These are phyloP conservation scores for Venturia carpophila DNA, from an alignment of 2,329 filamentous ascomycete species.

Conservation along the genomic window DNA sequence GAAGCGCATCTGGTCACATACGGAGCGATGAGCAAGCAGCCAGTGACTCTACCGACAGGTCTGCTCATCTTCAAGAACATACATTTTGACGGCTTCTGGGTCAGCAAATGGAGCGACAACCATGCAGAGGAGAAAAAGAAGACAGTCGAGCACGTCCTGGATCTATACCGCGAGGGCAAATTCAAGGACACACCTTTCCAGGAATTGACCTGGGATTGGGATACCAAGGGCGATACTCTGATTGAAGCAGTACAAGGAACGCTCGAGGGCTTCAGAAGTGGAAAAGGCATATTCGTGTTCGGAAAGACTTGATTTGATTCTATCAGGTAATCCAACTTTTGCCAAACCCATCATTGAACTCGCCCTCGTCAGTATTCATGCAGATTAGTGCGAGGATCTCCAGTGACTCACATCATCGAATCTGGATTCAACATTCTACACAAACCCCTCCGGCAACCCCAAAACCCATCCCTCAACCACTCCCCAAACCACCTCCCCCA, in stretches of 20 bases:
- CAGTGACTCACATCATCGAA: too few species aligned
- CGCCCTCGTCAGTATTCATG: not conserved
- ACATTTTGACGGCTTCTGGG: conserved; percentile 87
- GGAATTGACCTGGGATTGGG: conserved; percentile 73
- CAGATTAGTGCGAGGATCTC: too few species aligned
- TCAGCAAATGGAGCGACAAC: conserved; percentile 76
- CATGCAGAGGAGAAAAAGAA: conserved; percentile 65
- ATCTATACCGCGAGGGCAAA: conserved; percentile 63
- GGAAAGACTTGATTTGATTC: conserved; percentile 38
- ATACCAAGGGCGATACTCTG: conserved; percentile 63
- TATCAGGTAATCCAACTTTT: not conserved
- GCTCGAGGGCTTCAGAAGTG: conserved; percentile 71
- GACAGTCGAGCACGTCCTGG: conserved; percentile 79
- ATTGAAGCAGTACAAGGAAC: conserved; percentile 72
- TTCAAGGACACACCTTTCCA: conserved; percentile 81
- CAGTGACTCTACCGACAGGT: conserved; percentile 70
- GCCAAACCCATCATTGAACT: not conserved
- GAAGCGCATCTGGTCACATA: conserved; percentile 81
- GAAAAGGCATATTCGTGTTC: conserved; percentile 88
- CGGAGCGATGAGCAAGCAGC: conserved; percentile 88
- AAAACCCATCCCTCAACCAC: not conserved
- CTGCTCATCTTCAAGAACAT: conserved; percentile 91
- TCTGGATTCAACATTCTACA: too few species aligned
- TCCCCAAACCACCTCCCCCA: not conserved
- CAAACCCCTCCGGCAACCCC: not conserved